These are phyloP conservation scores for Beauveria varroae DNA, from an alignment of 2,329 filamentous ascomycete genomes.

Conservation along the genomic window DNA sequence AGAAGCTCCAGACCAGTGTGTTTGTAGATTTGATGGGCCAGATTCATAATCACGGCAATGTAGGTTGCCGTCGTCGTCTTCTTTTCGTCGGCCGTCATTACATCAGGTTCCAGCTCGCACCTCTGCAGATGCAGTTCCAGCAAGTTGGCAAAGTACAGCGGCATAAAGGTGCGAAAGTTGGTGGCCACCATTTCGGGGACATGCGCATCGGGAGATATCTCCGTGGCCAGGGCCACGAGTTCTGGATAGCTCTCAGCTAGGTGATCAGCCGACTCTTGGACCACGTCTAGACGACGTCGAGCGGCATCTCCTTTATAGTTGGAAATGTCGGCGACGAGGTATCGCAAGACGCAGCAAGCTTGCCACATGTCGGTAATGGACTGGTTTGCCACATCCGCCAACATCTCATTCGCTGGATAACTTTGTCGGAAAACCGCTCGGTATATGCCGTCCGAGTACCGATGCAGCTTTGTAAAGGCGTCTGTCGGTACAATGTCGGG, in stretches of 20 bases:
- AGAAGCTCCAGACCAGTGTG: slow-evolving; percentile 25
- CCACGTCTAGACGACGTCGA: slow-evolving; percentile 14
- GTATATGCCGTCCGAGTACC: slow-evolving; percentile 27
- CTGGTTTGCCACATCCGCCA: slow-evolving; percentile 29
- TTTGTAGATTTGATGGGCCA: slow-evolving; percentile 26
- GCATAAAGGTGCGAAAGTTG: slow-evolving; percentile 28
- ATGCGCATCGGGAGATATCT: slow-evolving; percentile 18
- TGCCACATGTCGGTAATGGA: slow-evolving; percentile 24
- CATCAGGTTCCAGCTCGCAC: slow-evolving; percentile 6
- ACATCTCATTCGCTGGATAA: slow-evolving; percentile 26
- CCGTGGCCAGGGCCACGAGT: slow-evolving; percentile 20
- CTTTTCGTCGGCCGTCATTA: not conserved
- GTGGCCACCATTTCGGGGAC: slow-evolving; percentile 23
- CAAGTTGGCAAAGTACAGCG: slow-evolving; percentile 26
- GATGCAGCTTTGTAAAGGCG: slow-evolving; percentile 23
- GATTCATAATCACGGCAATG: slow-evolving; percentile 20
- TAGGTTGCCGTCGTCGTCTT: not conserved
- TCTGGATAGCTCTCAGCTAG: slow-evolving; percentile 19
- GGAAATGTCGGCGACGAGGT: slow-evolving; percentile 24
- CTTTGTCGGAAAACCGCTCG: slow-evolving; percentile 25
- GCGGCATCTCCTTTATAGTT: slow-evolving; percentile 18
- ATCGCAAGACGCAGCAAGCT: slow-evolving; percentile 23
- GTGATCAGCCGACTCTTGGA: slow-evolving; percentile 18
- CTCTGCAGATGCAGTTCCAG: slow-evolving; percentile 19
- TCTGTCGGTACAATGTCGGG: slow-evolving; percentile 12